Evolutionary conservation across 495 filamentous ascomycete genomes (phyloP), one percentile per base, ranked within the genome.

Genomic region (Neurospora discreta): DNA sequence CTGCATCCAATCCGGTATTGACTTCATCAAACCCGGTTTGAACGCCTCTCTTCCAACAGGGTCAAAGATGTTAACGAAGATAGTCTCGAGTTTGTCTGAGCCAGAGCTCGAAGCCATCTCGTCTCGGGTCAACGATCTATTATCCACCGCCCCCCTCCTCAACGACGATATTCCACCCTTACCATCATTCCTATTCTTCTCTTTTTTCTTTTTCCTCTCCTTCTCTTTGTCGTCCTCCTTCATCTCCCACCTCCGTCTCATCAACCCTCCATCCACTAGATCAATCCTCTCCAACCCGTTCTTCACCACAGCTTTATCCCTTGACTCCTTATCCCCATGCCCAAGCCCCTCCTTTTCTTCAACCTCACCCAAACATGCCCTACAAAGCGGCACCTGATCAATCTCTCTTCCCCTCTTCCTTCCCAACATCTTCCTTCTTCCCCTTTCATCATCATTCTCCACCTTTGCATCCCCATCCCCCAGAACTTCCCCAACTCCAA

Each of bases 1-100:
- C 40, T 73, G 77, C 82, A 85, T 85, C 82, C 82, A 85, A 30
- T 72, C 73, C 8, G 84, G 83, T n/a, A 85, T 79, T 9, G 82
- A 80, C 70, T 85, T 86, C 15, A 82, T 82, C 60, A 79, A 78
- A 18, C 81, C 80, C 1, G 83, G 82, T 69, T 72, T 79, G 70
- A 86, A 86, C 9, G 80, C 71, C 39, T 79, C 77, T 39, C 76
- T 70, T 11, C 78, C 78, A 9, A 85, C 30, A 3, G 84, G 84
- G 70, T 85, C 80, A 20, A 76, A 39, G 38, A 84, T 78, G 16
- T 81, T 82, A 1, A 84, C 78, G 71, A 82, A 85, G 18, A 84
- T 76, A 6, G 77, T 74, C 7, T 75, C 41, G 38, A 72, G 75
- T 8, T 71, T 70, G 5, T 69, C 15, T 33, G 23, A 60, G 16